phyloP scores from a whole-genome alignment of 805 yeast genomes.

The Zygosaccharomyces gambellarensis region DNA sequence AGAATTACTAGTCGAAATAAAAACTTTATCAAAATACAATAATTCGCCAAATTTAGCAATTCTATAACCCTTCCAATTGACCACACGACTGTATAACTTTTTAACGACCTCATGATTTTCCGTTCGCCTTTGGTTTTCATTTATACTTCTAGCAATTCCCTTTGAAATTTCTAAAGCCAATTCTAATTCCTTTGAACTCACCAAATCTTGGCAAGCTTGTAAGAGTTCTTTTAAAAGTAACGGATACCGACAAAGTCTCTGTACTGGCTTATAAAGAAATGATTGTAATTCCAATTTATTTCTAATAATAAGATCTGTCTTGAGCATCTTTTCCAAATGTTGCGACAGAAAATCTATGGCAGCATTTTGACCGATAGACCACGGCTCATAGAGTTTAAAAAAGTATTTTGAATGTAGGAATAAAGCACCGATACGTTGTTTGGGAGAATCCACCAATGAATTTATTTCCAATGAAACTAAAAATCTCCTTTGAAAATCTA shows the following conservation, averaged over 20 bases:
- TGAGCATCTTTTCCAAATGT: constrained; percentile 44
- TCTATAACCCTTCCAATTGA: constrained; percentile 90
- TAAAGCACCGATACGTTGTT: constrained; percentile 83
- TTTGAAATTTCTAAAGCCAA: constrained; percentile 69
- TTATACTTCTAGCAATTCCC: constrained; percentile 80
- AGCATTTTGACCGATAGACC: constrained; percentile 85
- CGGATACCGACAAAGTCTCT: constrained; percentile 94
- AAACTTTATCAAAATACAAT: constrained; percentile 65
- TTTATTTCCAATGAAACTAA: constrained; percentile 86
- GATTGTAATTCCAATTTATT: constrained; percentile 88
- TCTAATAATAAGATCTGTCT: constrained; percentile 60
- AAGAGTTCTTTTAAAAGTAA: constrained; percentile 69
- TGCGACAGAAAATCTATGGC: constrained; percentile 73
- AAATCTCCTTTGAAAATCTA: constrained; percentile 89
- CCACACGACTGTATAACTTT: constrained; percentile 66
- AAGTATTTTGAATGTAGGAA: constrained; percentile 82
- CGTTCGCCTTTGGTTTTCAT: constrained; percentile 88
- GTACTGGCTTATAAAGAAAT: constrained; percentile 88
- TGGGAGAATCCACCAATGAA: constrained; percentile 62
- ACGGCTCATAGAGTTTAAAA: constrained; percentile 85
- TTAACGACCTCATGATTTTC: constrained; percentile 74
- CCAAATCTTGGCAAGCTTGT: constrained; percentile 50
- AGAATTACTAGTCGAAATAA: constrained; percentile 38
- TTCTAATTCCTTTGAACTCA: constrained; percentile 61
- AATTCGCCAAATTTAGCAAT: constrained; percentile 79